Evolutionary conservation across 129 eudicot genomes (phyloP).

Genomic region (Dittrichia graveolens): DNA sequence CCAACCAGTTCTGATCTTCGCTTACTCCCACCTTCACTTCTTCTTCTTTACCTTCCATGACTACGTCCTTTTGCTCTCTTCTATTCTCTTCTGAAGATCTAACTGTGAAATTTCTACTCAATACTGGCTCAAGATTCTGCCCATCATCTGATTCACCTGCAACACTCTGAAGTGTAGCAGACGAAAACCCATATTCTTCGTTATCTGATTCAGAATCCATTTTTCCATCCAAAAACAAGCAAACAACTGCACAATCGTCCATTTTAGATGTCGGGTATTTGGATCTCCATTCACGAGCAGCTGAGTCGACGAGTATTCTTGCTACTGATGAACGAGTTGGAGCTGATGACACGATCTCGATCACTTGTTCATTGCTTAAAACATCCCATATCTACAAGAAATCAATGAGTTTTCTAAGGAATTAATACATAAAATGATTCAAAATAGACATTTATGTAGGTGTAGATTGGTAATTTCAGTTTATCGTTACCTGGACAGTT

Average conservation of each 20-base stretch:
- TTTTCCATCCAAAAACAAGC: constrained; percentile 86
- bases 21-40: constrained; percentile 30
- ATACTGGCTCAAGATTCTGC: constrained; percentile 67
- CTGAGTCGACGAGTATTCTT: constrained; percentile 73
- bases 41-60: constrained; percentile 45
- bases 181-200: constrained; percentile 82
- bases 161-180: constrained; percentile 79
- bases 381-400: constrained; percentile 89
- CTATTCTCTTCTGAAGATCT: constrained; percentile 66
- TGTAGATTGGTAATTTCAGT: no score
- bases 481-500: no score
- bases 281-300: constrained; percentile 90
- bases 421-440: not conserved
- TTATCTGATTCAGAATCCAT: constrained; percentile 88
- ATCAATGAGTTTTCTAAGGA: not conserved
- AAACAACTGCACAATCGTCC: constrained; percentile 98
- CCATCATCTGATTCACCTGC: constrained; percentile 86
- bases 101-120: constrained; percentile 74
- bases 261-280: constrained; percentile 92
- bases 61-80: constrained; percentile 37
- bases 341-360: constrained; percentile 72
- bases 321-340: constrained; percentile 89
- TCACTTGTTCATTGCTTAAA: constrained; percentile 86
- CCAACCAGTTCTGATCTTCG: constrained; percentile 86
- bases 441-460: not conserved